Evolutionary conservation across 768 basidiomycete genomes (phyloP).

Genomic region (Bullera alba): DNA sequence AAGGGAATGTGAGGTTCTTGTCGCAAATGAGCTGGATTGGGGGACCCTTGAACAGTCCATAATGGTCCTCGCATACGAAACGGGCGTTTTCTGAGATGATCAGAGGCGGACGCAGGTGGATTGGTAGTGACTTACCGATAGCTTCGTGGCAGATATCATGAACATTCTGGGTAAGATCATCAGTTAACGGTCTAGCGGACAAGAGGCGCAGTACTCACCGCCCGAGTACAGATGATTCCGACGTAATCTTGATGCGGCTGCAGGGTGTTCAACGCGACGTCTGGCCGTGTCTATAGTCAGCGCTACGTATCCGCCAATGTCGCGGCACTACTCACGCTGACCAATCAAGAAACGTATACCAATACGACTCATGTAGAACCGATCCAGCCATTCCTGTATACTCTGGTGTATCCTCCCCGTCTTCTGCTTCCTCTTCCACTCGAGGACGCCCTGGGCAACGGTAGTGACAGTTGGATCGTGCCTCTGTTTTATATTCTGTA

Average conservation of each 20-base stretch:
- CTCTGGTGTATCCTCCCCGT: conserved; percentile 53
- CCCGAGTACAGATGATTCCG: conserved; percentile 91
- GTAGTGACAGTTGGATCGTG: conserved; percentile 98
- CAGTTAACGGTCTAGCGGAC: not conserved
- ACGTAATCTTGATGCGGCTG: conserved; percentile 85
- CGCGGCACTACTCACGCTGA: conserved; percentile 59
- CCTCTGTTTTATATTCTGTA: conserved; percentile 82
- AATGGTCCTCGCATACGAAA: conserved; percentile 81
- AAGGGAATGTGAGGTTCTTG: conserved; percentile 73
- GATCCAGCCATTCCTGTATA: conserved; percentile 90
- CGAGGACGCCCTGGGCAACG: conserved; percentile 82
- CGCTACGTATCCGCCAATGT: not conserved
- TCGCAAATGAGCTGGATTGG: conserved; percentile 96
- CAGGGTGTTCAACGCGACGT: conserved; percentile 88
- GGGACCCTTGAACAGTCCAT: conserved; percentile 87
- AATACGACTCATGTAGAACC: conserved; percentile 84
- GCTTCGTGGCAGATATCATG: conserved; percentile 98
- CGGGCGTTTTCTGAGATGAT: conserved; percentile 66
- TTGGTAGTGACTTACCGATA: conserved; percentile 49
- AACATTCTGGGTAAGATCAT: conserved; percentile 59
- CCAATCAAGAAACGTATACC: conserved; percentile 89
- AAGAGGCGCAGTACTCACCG: conserved; percentile 54
- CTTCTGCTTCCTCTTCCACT: conserved; percentile 79
- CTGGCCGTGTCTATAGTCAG: conserved; percentile 50
- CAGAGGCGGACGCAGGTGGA: not conserved